Conservation (phyloP, 495 filamentous ascomycete genomes). For the Talaromyces thailandensis region DNA sequence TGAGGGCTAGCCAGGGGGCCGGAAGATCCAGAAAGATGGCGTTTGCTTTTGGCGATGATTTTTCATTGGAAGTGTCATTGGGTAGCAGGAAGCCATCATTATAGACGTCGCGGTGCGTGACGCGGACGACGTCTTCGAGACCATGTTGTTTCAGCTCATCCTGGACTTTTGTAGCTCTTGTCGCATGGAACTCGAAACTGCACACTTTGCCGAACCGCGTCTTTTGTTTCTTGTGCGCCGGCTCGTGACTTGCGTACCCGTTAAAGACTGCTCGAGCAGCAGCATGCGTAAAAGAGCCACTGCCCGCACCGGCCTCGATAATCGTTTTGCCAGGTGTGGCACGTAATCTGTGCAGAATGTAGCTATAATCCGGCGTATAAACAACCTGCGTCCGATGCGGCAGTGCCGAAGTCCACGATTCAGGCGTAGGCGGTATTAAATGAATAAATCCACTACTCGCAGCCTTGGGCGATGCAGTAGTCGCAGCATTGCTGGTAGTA, state of each 20-base stretch:
- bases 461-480: slow-evolving; percentile 26
- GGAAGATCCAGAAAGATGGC: slow-evolving; percentile 90
- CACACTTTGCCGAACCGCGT: slow-evolving; percentile 62
- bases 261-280: slow-evolving; percentile 80
- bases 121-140: slow-evolving; percentile 58
- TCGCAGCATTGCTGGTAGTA: neutral
- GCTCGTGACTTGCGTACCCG: slow-evolving; percentile 48
- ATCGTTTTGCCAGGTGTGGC: slow-evolving; percentile 70
- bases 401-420: slow-evolving; percentile 82
- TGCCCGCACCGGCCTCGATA: slow-evolving; percentile 91
- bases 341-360: slow-evolving; percentile 78
- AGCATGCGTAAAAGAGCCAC: slow-evolving; percentile 92
- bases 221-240: slow-evolving; percentile 19
- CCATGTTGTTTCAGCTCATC: slow-evolving; percentile 69
- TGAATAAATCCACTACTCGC: slow-evolving; percentile 83
- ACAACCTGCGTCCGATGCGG: slow-evolving; percentile 96
- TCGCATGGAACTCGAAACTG: slow-evolving; percentile 88
- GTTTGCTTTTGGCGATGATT: slow-evolving; percentile 54
- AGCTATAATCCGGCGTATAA: slow-evolving; percentile 96
- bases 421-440: slow-evolving; percentile 82
- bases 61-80: slow-evolving; percentile 17
- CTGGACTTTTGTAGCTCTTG: slow-evolving; percentile 60
- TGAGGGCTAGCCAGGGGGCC: slow-evolving; percentile 84
- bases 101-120: slow-evolving; percentile 93
- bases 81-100: slow-evolving; percentile 61